Base-by-base conservation (phyloP, 208 protist genomes). In the Porcisia hertigi region DNA sequence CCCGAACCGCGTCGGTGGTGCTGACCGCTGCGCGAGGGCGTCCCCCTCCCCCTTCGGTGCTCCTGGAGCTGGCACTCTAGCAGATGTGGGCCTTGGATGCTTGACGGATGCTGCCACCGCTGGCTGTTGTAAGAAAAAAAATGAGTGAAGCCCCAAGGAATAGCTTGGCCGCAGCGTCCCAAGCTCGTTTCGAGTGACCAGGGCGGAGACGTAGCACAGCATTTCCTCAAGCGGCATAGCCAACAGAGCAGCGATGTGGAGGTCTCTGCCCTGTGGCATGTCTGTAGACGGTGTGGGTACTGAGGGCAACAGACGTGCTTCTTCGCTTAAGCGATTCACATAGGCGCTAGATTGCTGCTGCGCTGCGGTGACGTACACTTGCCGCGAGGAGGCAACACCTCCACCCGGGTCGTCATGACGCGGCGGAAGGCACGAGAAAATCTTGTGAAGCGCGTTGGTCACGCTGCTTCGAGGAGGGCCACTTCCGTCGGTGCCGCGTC, bases 141-240 rank as follows among this genome's bases (percentile, higher is more conserved):
- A 65, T 16, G 82, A 86, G 71, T 86, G 82, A 57, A 83, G 49
- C 8, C 73, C 78, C 12, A 71, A 2, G 23, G 73, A 73, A 39
- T 80, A 72, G 30, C 70, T 47, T 1, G 70, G n/a, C 16, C 82
- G 82, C 69, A 86, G 76, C 20, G 41, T 60, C 14, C 57, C 71
- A 7, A 77, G 25, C 64, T 86, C 82, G 30, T 76, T 76, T 18
- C 71, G 77, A 6, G 82, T 82, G 25, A 83, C 47, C 20, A 78
- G 23, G 7, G 78, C 82, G 2, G 78, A 69, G 8, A 75, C 71
- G 58, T 65, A 80, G 75, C 74, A 83, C 54, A 78, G 54, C 72
- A 77, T 76, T 39, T 57, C 64, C 52, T 73, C 77, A 3, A 82
- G 59, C 57, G 77, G 73, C 43, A 82, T 53, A 18, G 55, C 65